These are phyloP conservation scores for Thelonectria discophora DNA, from an alignment of 2,329 filamentous ascomycete species.

Conservation along the genomic window DNA sequence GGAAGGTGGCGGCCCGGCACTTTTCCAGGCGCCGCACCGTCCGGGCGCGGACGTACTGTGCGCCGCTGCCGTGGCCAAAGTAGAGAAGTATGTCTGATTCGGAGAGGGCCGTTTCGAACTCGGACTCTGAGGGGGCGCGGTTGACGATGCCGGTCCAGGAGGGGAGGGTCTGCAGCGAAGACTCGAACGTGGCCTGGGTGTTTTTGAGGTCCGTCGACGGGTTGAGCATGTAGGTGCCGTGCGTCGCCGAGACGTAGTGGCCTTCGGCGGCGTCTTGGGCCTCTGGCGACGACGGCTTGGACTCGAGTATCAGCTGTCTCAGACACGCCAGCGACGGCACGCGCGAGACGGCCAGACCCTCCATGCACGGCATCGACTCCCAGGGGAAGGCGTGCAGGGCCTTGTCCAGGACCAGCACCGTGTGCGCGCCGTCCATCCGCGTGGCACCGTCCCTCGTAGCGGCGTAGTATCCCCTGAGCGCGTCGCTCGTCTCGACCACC, in stretches of 20 bases:
- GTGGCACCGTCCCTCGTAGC: conserved; percentile 52
- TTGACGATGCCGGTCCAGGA: conserved; percentile 77
- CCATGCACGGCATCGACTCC: conserved; percentile 92
- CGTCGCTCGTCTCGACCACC: conserved; percentile 87
- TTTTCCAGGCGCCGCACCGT: conserved; percentile 80
- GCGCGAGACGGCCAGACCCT: conserved; percentile 80
- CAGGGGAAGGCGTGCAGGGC: conserved; percentile 90
- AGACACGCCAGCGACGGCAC: conserved; percentile 88
- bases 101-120: conserved; percentile 75
- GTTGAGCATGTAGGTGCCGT: conserved; percentile 86
- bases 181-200: conserved; percentile 79
- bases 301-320: conserved; percentile 75
- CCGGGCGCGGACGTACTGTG: conserved; percentile 89
- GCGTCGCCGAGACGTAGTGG: conserved; percentile 63
- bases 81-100: conserved; percentile 82
- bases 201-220: conserved; percentile 83
- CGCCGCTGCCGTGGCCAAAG: conserved; percentile 94
- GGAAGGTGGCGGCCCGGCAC: conserved; percentile 79
- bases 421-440: conserved; percentile 66
- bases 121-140: conserved; percentile 76
- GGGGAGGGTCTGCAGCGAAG: conserved; percentile 69
- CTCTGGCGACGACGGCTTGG: conserved; percentile 30
- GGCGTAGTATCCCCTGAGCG: conserved; percentile 79
- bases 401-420: conserved; percentile 91
- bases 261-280: conserved; percentile 48